Percentiles rank a stretch among this genome's conserved stretches.
Conservation (phyloP, 352 stramenopile genomes). For the Globisporangium carolinianum region DNA sequence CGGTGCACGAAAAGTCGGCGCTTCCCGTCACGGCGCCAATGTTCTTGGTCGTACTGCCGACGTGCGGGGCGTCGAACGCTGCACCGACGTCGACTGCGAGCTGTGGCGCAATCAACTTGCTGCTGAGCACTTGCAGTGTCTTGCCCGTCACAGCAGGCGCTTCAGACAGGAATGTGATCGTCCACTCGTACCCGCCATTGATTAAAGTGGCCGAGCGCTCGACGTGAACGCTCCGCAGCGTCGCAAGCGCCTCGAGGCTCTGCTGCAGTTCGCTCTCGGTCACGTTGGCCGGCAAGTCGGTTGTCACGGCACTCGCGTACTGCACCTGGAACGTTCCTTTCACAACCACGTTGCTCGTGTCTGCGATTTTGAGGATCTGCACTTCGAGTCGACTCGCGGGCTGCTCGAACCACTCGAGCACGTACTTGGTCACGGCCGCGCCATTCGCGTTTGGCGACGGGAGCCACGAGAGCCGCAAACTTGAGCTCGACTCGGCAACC, state of each 20-base stretch:
- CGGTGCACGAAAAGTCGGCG: constrained; percentile 28
- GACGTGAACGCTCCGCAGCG: constrained; percentile 72
- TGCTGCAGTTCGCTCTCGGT: constrained; percentile 55
- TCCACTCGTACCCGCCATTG: constrained; percentile 64
- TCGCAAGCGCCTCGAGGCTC: constrained; percentile 46
- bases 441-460: constrained; percentile 31
- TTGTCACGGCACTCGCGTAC: constrained; percentile 40
- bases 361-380: constrained; percentile 63
- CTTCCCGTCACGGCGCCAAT: constrained; percentile 22
- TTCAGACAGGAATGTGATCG: constrained; percentile 67
- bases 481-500: constrained; percentile 29
- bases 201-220: constrained; percentile 36
- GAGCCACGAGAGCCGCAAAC: constrained; percentile 53
- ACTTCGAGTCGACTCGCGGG: constrained; percentile 39
- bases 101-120: constrained; percentile 25
- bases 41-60: constrained; percentile 31
- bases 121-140: constrained; percentile 29
- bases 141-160: constrained; percentile 31
- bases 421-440: constrained; percentile 46
- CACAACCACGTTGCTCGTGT: constrained; percentile 23
- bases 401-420: constrained; percentile 69
- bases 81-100: constrained; percentile 32
- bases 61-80: constrained; percentile 31
- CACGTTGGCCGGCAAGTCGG: constrained; percentile 46
- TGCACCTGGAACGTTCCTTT: constrained; percentile 72